Percentiles rank a stretch among this genome's conserved stretches.
Conservation (phyloP, 257 asterid genomes). For the Solanum pinnatisectum region DNA sequence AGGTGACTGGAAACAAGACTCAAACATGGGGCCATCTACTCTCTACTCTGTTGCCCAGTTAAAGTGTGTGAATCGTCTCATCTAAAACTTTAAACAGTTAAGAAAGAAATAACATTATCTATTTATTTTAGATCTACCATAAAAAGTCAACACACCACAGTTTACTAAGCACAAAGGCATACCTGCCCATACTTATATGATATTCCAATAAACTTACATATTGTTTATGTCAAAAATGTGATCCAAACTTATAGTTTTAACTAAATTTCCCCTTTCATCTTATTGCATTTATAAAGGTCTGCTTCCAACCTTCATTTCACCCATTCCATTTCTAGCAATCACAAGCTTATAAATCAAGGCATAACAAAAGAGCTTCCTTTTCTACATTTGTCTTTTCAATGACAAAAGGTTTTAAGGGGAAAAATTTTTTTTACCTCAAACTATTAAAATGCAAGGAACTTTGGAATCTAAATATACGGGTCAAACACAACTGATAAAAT, state of each 20-base stretch:
- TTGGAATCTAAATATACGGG: slow-evolving; percentile 6
- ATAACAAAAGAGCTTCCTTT: not conserved
- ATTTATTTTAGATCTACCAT: not conserved
- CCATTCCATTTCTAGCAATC: not conserved
- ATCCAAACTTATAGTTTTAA: not conserved
- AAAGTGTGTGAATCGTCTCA: not conserved
- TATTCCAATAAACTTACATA: not conserved
- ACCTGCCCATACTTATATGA: not conserved
- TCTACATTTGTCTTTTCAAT: not conserved
- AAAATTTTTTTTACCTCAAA: too few relatives aligned
- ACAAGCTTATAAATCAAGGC: not conserved
- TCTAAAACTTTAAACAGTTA: not conserved
- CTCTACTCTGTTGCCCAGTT: not conserved
- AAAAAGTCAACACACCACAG: not conserved
- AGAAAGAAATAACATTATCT: not conserved
- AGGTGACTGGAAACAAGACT: not conserved
- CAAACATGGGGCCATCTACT: not conserved
- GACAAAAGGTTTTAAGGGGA: not conserved
- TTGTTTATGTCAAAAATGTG: not conserved
- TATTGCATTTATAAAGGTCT: not conserved
- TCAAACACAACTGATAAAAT: slow-evolving; percentile 3
- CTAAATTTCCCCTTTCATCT: not conserved
- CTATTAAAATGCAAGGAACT: slow-evolving; percentile 16
- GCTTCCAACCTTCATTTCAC: not conserved
- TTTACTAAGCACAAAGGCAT: not conserved